Base-by-base conservation (phyloP, 768 basidiomycete species). In the Mycena olivaceomarginata region DNA sequence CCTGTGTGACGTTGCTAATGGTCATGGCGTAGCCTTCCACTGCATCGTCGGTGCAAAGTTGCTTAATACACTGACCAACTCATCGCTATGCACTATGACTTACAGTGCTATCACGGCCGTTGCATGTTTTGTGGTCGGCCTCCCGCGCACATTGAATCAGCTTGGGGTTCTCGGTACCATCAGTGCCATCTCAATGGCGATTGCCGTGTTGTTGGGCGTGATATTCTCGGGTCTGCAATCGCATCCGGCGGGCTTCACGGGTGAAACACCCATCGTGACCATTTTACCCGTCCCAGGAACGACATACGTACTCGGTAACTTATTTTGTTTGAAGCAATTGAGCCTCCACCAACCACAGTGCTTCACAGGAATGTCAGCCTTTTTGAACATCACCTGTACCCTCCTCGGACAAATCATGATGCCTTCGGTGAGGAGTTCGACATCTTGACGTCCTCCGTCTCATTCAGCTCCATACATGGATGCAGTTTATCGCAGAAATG, bases 401-500 rank as follows among this genome's bases (percentile, higher is more conserved):
- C 83, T 88, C 56, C 84, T 88, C 43, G 89, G 88, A 2, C 89
- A 89, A 77, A 88, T 87, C 46, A 87, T 86, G 1, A 77, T 89
- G 11, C 89, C 89, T 18, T 73, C 72, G 2, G 72, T 73, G 51
- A 5, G 72, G 41, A 0, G 31, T 66, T 65, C 20, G 11, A 25
- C 41, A 6, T 62, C 7, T 65, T 39, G 6, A 6, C 48, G 48
- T 64, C 37, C 22, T 39, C 48, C 39, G 59, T 18, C 40, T 51
- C 31, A 72, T 46, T 63, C 37, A 12, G 9, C 2, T 13, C 45
- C 48, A 51, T 51, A 12, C 48, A 51, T 51, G 48, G 48, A 5
- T 53, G n/a, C 39, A 84, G 83, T 88, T 89, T 76, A 89, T 88
- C 72, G 87, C 88, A 7, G 88, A 89, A 76, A 89, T 89, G 88